A percentile compares a stretch with the other conserved stretches of the same genome.
Evolutionary conservation across 2,329 filamentous ascomycete species (phyloP).

Genomic region (Phoma sp.): DNA sequence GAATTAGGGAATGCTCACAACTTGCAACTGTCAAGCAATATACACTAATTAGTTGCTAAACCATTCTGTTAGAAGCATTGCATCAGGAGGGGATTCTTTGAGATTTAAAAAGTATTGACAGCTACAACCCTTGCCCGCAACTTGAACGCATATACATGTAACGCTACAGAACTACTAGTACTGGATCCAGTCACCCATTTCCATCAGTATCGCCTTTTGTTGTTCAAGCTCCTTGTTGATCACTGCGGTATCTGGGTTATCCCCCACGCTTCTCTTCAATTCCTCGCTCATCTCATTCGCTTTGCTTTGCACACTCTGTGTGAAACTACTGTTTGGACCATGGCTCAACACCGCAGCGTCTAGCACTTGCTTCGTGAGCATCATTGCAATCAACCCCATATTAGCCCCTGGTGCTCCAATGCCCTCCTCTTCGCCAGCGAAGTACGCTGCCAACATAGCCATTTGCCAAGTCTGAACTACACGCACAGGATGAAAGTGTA

Average conservation of each 20-base stretch:
- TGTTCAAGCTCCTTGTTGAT: constrained; percentile 33
- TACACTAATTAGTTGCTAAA: too few species aligned
- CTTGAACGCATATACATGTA: too few species aligned
- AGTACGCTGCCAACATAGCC: constrained; percentile 45
- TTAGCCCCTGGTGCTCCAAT: constrained; percentile 45
- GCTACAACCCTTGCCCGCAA: too few species aligned
- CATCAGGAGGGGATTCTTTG: too few species aligned
- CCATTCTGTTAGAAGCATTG: too few species aligned
- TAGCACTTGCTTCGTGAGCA: constrained; percentile 50
- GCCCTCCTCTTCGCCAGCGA: constrained; percentile 32
- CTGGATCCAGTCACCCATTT: constrained; percentile 39
- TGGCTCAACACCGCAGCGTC: constrained; percentile 52
- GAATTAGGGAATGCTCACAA: too few species aligned
- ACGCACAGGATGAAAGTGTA: constrained; percentile 59
- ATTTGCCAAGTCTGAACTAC: constrained; percentile 56
- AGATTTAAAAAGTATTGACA: too few species aligned
- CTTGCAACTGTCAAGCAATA: too few species aligned
- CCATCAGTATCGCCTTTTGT: constrained; percentile 35
- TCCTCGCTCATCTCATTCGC: constrained; percentile 42
- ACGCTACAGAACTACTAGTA: not conserved
- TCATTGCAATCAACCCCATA: constrained; percentile 51
- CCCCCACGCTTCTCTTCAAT: constrained; percentile 26
- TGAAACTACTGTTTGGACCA: constrained; percentile 50
- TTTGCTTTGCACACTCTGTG: constrained; percentile 47
- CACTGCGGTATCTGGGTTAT: constrained; percentile 24